Base-by-base conservation (phyloP, 106 monocot genomes). In the Acorus calamus region DNA sequence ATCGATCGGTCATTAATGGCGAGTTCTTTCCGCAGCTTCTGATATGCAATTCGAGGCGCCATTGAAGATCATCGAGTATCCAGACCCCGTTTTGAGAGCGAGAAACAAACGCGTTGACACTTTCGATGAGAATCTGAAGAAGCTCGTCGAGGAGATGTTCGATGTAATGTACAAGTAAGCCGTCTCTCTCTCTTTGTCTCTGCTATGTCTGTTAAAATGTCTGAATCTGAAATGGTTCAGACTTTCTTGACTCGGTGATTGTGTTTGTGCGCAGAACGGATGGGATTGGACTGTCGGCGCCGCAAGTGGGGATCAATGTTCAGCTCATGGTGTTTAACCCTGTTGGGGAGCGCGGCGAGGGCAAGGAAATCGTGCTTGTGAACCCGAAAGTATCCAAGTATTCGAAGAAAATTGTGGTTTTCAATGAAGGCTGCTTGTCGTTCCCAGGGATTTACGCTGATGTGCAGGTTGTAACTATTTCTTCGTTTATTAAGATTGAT, bases 131-230 rank as follows among this genome's bases (percentile, higher is more conserved):
- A 85, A 79, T 47, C 47, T 96, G 52, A 84, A 81, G 75, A 76
- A 60, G 63, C 68, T 96, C 1, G 84, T 72, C 45, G 52, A 82
- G 11, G 87, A 90, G 82, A 96, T 96, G 96, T 88, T 96, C 61
- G 90, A 96, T 71, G 56, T 96, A 50, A 96, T 96, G 96, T 96
- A 96, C 91, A 91, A 85, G 96, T 96, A 48, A 66, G 87, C 77
- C 11, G 0, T 28, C n/a, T 62, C 60, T 10, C 8, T 50, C 28
- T 67, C 11, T n/a, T n/a, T 47, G 41, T 50, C 41, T 14, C 48
- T 52, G 53, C 2, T 46, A 56, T 48, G 14, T 13, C 8, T 5
- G 7, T 53, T 8, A 6, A 47, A 7, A 46, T 66, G 42, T 45
- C 46, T 6, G 7, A 12, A n/a, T 74, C 42, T 53, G 12, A 44